phyloP scores from a whole-genome alignment of 164 flowering plant genomes.

The Magnolia kwangsiensis region DNA sequence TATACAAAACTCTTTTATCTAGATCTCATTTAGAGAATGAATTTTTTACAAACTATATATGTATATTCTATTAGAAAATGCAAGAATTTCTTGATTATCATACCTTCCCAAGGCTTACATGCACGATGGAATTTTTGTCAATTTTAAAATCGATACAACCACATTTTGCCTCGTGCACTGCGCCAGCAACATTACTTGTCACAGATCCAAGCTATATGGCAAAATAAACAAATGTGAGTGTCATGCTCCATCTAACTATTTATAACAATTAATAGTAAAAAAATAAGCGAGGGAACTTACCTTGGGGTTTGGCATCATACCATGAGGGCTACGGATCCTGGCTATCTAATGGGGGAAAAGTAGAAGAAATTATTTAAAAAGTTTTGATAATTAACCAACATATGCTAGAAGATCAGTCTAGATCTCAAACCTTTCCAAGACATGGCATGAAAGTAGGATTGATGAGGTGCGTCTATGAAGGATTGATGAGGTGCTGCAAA shows the following conservation, averaged over 20 bases:
- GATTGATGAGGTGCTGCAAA: too few relatives aligned
- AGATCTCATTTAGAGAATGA: background rate
- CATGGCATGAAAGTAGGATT: constrained; percentile 60
- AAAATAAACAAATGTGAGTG: constrained; percentile 6
- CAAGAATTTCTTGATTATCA: too few relatives aligned
- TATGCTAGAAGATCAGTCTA: background rate
- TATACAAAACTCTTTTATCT: background rate
- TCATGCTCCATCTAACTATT: background rate
- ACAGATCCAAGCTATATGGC: constrained; percentile 67
- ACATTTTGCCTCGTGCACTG: constrained; percentile 66
- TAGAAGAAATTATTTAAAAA: background rate
- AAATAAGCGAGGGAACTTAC: constrained; percentile 35
- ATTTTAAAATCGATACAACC: constrained; percentile 66
- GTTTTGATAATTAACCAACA: background rate
- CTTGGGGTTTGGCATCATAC: constrained; percentile 78
- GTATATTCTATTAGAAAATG: background rate
- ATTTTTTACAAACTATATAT: too few relatives aligned
- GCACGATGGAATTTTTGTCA: constrained; percentile 89
- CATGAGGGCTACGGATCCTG: constrained; percentile 60
- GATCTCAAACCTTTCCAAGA: constrained; percentile 56
- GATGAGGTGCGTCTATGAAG: too few relatives aligned
- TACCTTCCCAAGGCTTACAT: constrained; percentile 95
- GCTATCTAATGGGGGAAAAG: constrained; percentile 50
- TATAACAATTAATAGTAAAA: background rate
- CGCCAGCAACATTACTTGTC: constrained; percentile 63